Conservation (phyloP, 441 rosid species). For the Pelargonium fulgidum region DNA sequence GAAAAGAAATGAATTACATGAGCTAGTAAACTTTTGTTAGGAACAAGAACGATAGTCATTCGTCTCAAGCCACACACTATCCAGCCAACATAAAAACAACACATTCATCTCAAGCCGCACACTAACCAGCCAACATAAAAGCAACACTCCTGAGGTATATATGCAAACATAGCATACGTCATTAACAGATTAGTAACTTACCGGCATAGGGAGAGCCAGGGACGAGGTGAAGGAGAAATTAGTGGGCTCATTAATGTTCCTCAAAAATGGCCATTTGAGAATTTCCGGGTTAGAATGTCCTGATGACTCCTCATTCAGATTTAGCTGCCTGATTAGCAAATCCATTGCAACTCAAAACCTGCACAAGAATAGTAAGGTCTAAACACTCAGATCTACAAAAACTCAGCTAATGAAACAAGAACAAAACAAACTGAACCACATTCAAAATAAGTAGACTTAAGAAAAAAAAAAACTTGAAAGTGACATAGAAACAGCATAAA, state of each 20-base stretch:
- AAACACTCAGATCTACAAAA: too few species aligned
- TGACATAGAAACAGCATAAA: not conserved
- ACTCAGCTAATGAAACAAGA: too few species aligned
- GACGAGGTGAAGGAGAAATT: slow-evolving; percentile 57
- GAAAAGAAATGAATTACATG: too few species aligned
- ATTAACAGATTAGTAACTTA: slow-evolving; percentile 27
- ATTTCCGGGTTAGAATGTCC: slow-evolving; percentile 36
- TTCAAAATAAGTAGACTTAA: too few species aligned
- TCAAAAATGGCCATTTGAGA: slow-evolving; percentile 62
- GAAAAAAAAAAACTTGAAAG: not conserved
- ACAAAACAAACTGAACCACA: too few species aligned
- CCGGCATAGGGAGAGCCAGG: slow-evolving; percentile 49
- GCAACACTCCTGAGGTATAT: not conserved
- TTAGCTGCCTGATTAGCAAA: slow-evolving; percentile 26
- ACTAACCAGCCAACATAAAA: not conserved
- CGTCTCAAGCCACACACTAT: too few species aligned
- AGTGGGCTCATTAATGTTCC: slow-evolving; percentile 72
- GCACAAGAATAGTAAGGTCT: too few species aligned
- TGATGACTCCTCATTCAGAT: slow-evolving; percentile 31
- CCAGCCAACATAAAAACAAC: too few species aligned
- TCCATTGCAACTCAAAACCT: too few species aligned
- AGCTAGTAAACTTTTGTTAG: too few species aligned
- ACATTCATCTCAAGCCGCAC: not conserved
- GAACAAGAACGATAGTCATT: too few species aligned
- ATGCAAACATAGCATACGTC: not conserved